Evolutionary conservation across 345 rosid species (phyloP), one percentile per base, ranked within the genome.

Genomic region (Salix exigua): DNA sequence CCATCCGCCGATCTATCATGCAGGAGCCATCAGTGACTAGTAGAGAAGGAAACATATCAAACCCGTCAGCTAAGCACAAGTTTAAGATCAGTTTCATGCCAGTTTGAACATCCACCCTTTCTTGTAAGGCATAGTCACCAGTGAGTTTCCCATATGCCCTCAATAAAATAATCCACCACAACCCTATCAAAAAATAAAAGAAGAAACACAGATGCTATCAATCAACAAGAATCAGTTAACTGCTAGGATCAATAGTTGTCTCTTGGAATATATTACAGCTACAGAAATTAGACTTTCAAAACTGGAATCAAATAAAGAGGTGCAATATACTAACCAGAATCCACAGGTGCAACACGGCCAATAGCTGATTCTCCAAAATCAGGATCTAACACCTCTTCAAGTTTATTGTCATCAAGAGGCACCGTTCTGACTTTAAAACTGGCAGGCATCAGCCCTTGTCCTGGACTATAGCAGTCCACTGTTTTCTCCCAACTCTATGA

Each of bases 1-100:
- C 84, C 84, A 81, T 77, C 28, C 84, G 75, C 21, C 84, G 70
- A 81, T 81, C 84, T 69, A 81, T 81, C 84, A 81, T 81, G 75
- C 84, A 77, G 58, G 84, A 81, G 42, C 84, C 84, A 70, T 81
- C 84, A 17, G 84, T 81, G 68, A 81, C 84, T 50, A 81, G 61
- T 31, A 81, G 70, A 69, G 84, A 60, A 77, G 84, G 84, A 66
- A 81, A 81, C 84, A 81, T 81, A 74, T 81, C 84, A 33, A 81
- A 81, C 23, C 84, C 84, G 70, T 77, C 84, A 18, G 81, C 37
- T 66, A 81, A 77, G 78, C 84, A 77, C 75, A 81, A 55, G 65
- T 81, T 81, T 21, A 81, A 48, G 30, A 81, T 48, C 38, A 81
- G 78, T 65, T 77, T 81, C 53, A 81, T 81, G 69, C 84, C 84